Evolutionary conservation across 1,284 basidiomycete genomes (phyloP), one percentile per base, ranked within the genome.

Genomic region (Anthracocystis panici-leucophaei): DNA sequence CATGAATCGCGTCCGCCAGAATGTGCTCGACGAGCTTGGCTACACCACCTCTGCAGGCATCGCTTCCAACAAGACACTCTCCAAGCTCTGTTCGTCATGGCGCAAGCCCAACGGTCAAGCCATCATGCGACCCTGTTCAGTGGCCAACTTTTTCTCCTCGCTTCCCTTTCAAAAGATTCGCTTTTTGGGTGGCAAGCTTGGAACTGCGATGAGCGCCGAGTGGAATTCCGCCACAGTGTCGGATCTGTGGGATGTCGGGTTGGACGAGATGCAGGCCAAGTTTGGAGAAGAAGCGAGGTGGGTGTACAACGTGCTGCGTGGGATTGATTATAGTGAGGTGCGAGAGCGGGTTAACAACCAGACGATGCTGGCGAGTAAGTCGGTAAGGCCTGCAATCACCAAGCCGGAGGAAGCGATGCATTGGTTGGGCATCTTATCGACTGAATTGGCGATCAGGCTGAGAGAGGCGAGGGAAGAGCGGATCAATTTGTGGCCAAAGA

Each of bases 41-140:
- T 99, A 99, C 82, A 95, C 94, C 8, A 97, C 93, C 55, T 95
- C 94, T 50, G 96, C 97, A 90, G 97, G 97, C 1, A 92, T 99
- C 61, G 92, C 93, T 2, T 89, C 92, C 75, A 99, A 97, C 86
- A 99, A 97, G 85, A 93, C 95, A 69, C 88, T 98, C 41, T 92
- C 95, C 0, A 97, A 99, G 89, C 93, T 94, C 45, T 71, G 86
- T 50, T 79, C 82, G 7, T 70, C 70, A 8, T 69, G 63, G 64
- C 74, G 71, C 56, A 80, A 82, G 52, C 78, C 82, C n/a, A 78
- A 76, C 51, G 85, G 72, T 18, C 81, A 83, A 58, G 82, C 81
- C 21, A 74, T 81, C 51, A 62, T 84, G 62, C 68, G 78, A 0
- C 82, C 83, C 1, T 62, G 64, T 20, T 68, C 69, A 2, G 76